A percentile compares a stretch with the other conserved stretches of the same genome.
These are phyloP conservation scores for Moringa oleifera DNA, from an alignment of 345 rosid genomes.

Conservation along the genomic window DNA sequence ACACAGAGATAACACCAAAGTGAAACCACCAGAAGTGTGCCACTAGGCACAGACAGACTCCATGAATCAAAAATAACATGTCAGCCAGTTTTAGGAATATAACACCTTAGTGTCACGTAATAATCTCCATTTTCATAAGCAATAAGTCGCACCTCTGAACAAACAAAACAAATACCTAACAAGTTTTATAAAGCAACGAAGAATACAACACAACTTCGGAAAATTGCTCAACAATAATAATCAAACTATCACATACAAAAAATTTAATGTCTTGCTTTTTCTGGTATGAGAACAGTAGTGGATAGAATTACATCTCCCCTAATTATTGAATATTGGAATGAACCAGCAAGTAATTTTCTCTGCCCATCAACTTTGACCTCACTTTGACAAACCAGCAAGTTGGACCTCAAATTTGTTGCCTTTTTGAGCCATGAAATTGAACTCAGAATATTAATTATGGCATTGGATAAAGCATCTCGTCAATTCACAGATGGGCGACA, in stretches of 20 bases:
- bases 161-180: too few species aligned
- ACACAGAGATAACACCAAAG: too few species aligned
- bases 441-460: not conserved
- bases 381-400: not conserved
- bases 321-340: not conserved
- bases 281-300: not conserved
- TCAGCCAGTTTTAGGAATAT: too few species aligned
- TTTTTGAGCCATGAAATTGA: not conserved
- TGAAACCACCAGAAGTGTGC: too few species aligned
- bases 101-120: too few species aligned
- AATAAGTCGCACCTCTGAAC: too few species aligned
- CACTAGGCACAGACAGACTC: too few species aligned
- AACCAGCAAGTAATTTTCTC: not conserved
- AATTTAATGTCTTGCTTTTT: not conserved
- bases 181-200: too few species aligned
- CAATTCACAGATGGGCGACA: not conserved
- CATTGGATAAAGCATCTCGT: not conserved
- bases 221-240: too few species aligned
- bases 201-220: too few species aligned
- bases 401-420: not conserved
- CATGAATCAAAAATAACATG: too few species aligned
- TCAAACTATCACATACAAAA: not conserved
- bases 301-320: not conserved
- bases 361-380: not conserved
- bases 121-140: too few species aligned